Evolutionary conservation across 1,284 basidiomycete species (phyloP).

Genomic region (Cryptococcus wingfieldii): DNA sequence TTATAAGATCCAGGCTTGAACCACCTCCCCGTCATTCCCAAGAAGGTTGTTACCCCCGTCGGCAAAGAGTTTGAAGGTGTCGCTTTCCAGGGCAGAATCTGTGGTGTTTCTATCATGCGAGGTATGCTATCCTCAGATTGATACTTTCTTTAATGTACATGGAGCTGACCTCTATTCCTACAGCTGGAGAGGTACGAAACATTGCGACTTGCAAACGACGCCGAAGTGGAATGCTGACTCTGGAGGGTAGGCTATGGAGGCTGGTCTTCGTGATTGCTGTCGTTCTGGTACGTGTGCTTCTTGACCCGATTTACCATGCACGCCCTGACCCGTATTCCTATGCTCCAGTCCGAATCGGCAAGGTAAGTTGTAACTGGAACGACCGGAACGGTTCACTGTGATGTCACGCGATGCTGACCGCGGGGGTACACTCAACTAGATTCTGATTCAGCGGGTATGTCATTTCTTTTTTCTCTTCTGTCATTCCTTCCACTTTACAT

Average conservation of each 20-base stretch:
- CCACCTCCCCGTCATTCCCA: constrained; percentile 84
- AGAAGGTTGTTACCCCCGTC: constrained; percentile 59
- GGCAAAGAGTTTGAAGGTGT: constrained; percentile 81
- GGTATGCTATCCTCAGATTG: constrained; percentile 24
- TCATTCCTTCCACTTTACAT: neutral
- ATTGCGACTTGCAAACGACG: constrained; percentile 14
- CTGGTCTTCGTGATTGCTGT: constrained; percentile 88
- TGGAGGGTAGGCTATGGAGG: constrained; percentile 74
- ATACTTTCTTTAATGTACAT: neutral
- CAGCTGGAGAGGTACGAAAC: constrained; percentile 65
- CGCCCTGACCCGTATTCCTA: constrained; percentile 5
- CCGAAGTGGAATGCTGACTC: neutral
- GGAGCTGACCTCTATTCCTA: neutral
- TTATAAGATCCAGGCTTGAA: constrained; percentile 67
- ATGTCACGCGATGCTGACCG: constrained; percentile 20
- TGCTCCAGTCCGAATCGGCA: constrained; percentile 46
- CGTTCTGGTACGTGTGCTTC: constrained; percentile 47
- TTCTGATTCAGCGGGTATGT: constrained; percentile 82
- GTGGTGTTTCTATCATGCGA: constrained; percentile 86
- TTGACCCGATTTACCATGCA: neutral
- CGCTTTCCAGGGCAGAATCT: constrained; percentile 82
- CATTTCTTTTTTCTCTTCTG: neutral
- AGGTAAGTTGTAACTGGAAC: constrained; percentile 28
- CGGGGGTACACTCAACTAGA: constrained; percentile 52
- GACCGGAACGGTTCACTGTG: neutral